Conservation (phyloP, 768 basidiomycete genomes). For the Suillus tomentosus region DNA sequence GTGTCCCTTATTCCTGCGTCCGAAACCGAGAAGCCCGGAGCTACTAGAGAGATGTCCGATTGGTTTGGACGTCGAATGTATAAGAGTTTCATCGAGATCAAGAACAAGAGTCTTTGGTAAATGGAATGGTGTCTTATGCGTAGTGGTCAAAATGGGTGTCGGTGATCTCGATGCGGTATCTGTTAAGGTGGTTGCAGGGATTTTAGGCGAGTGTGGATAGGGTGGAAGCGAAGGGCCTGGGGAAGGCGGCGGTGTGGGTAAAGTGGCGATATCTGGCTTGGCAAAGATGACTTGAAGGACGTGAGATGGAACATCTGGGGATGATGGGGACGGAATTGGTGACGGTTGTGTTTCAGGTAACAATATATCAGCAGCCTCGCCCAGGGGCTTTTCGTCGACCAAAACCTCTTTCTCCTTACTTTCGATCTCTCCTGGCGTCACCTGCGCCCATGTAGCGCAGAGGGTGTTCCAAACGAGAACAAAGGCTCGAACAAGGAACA, state of each 20-base stretch:
- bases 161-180: conserved; percentile 41
- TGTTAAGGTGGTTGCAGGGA: conserved; percentile 19
- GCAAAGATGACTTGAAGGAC: conserved; percentile 14
- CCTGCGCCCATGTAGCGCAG: conserved; percentile 60
- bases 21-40: conserved; percentile 63
- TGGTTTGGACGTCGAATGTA: conserved; percentile 92
- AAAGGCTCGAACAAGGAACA: conserved; percentile 73
- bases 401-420: conserved; percentile 15
- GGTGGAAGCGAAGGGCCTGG: conserved; percentile 15
- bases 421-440: conserved; percentile 29
- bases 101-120: conserved; percentile 93
- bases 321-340: conserved; percentile 30
- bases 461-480: conserved; percentile 70
- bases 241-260: conserved; percentile 30
- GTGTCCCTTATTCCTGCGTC: conserved; percentile 67
- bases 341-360: conserved; percentile 22
- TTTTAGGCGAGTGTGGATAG: neutral
- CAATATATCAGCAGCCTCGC: conserved; percentile 20
- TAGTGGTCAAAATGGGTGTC: conserved; percentile 47
- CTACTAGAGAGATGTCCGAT: conserved; percentile 49
- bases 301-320: conserved; percentile 20
- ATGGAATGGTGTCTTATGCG: conserved; percentile 72
- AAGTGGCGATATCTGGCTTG: conserved; percentile 19
- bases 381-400: conserved; percentile 13
- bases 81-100: conserved; percentile 97